Base-by-base conservation (phyloP, 441 rosid genomes). In the Mallotus repandus region DNA sequence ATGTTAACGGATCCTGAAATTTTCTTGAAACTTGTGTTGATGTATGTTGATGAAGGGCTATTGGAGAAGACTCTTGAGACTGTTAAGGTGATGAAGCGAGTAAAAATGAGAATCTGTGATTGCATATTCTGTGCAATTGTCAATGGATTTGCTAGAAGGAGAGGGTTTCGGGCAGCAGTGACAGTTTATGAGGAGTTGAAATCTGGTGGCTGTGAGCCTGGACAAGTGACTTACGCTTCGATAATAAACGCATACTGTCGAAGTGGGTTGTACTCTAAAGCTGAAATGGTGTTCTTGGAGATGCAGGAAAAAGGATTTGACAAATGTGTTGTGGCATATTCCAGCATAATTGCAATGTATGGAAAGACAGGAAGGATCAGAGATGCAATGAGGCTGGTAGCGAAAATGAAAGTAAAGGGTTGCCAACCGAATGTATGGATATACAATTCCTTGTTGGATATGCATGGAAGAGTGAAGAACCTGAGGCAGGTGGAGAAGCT, bases 221-320 rank as follows among this genome's bases (percentile, higher is more conserved):
- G 98, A 32, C 98, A 91, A 72, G 98, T 94, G 85, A 89, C 98
- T 4, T 91, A 88, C 79, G 93, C 98, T 9, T 89, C 88, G 0
- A 78, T 78, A 6, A 86, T 94, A 62, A 94, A 88, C 38, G 86
- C 90, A 0, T 87, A 94, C 73, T 87, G 81, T 74, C 84, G 91
- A 2, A 71, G 79, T 32, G 90, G 86, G 69, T 81, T 83, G 61
- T 82, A 88, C 70, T 66, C 81, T 2, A 84, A 86, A 77, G 97
- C 96, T 0, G 94, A 90, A 72, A 81, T 4, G 79, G 62, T 81
- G 69, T 91, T 94, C 63, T 52, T 63, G 2, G 96, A 90, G 80
- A 93, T 94, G 97, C 86, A 85, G 55, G 76, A 70, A 61, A 88
- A 81, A 62, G 96, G 97, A n/a, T 89, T 86, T 55, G 87, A 90